Percentiles rank a stretch among this genome's conserved stretches.
Conservation (phyloP, 257 asterid genomes). For the Solanum acaule region DNA sequence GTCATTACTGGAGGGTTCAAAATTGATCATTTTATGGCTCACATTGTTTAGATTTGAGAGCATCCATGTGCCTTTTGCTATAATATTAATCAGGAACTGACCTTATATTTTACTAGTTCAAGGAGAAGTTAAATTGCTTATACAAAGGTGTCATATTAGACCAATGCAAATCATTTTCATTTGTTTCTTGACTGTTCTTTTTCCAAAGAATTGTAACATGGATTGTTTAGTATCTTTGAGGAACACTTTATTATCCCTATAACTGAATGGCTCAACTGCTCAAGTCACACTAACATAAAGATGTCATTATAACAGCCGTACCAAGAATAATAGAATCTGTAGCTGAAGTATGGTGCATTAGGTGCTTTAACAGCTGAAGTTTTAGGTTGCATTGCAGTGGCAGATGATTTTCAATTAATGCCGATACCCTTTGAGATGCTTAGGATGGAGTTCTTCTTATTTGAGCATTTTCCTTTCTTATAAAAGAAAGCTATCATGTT, state of each 20-base stretch:
- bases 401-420: not conserved
- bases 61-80: not conserved
- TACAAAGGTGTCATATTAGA: not conserved
- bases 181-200: not conserved
- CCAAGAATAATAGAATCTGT: not conserved
- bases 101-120: not conserved
- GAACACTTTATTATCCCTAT: not conserved
- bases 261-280: not conserved
- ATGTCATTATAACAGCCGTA: not conserved
- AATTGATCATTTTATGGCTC: not conserved
- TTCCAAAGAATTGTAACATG: not conserved
- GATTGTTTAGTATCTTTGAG: not conserved
- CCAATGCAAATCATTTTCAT: not conserved
- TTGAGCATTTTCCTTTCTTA: not conserved
- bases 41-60: not conserved
- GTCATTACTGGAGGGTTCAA: not conserved
- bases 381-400: not conserved
- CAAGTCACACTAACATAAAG: not conserved
- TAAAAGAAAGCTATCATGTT: not conserved
- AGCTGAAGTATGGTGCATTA: not conserved
- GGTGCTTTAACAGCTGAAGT: not conserved
- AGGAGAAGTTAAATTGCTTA: not conserved
- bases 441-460: not conserved
- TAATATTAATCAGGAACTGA: not conserved
- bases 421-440: not conserved